These are phyloP conservation scores for Yamadazyma endophytica DNA, from an alignment of 805 yeast species.

Conservation along the genomic window DNA sequence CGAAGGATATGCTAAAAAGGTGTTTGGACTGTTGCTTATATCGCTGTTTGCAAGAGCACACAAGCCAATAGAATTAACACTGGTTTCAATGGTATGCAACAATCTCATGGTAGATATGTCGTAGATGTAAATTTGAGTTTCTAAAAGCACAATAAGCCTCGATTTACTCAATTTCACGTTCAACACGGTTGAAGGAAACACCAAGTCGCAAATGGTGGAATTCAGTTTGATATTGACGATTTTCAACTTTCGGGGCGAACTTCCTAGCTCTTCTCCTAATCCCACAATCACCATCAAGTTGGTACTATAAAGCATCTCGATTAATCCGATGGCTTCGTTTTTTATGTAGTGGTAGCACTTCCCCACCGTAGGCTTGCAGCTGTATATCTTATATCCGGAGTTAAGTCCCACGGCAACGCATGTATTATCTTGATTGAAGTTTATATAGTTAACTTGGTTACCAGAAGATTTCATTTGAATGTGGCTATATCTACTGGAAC, in stretches of 20 bases:
- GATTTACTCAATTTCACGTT: constrained; percentile 32
- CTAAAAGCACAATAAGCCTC: constrained; percentile 34
- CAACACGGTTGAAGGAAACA: constrained; percentile 38
- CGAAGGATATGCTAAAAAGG: constrained; percentile 68
- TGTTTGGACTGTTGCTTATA: constrained; percentile 30
- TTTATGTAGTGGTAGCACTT: constrained; percentile 29
- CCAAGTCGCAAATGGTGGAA: constrained; percentile 40
- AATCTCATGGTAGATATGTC: constrained; percentile 38
- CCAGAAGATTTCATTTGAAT: constrained; percentile 8
- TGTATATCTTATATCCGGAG: constrained; percentile 67
- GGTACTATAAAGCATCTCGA: constrained; percentile 89
- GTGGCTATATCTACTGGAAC: constrained; percentile 11
- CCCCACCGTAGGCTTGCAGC: constrained; percentile 53
- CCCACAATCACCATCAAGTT: constrained; percentile 83
- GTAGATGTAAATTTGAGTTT: constrained; percentile 42
- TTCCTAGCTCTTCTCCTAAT: constrained; percentile 62
- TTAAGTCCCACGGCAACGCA: constrained; percentile 75
- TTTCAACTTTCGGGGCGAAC: constrained; percentile 77
- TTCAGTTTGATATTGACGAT: constrained; percentile 77
- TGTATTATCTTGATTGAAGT: constrained; percentile 84
- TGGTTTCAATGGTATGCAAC: constrained; percentile 42
- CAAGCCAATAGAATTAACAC: constrained; percentile 46
- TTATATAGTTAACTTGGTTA: constrained; percentile 34
- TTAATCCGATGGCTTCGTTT: constrained; percentile 58
- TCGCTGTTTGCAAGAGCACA: constrained; percentile 49